Conservation (phyloP, 1,284 basidiomycete species). For the Ceratobasidium sp. region DNA sequence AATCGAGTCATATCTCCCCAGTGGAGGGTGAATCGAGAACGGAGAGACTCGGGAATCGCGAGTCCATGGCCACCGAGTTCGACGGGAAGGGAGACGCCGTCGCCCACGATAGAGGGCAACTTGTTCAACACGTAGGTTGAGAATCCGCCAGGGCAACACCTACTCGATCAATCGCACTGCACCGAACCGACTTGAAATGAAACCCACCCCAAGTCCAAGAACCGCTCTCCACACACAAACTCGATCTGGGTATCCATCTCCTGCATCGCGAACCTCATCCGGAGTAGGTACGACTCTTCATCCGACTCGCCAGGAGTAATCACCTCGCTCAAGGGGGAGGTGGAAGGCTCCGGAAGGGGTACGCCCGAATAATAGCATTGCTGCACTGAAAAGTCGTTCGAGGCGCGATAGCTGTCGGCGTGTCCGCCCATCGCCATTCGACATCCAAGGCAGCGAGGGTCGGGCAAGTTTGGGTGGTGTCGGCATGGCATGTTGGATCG, state of each 20-base stretch:
- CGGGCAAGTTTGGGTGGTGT: background rate
- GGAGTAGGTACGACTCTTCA: slow-evolving; percentile 29
- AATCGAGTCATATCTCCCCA: slow-evolving; percentile 35
- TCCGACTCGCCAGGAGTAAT: slow-evolving; percentile 20
- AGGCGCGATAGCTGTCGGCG: slow-evolving; percentile 16
- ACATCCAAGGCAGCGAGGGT: slow-evolving; percentile 18
- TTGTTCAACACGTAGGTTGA: slow-evolving; percentile 33
- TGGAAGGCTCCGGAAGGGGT: background rate
- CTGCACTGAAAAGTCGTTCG: background rate
- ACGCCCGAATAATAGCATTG: background rate
- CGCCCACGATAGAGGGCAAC: background rate
- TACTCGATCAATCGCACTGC: background rate
- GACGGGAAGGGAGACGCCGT: slow-evolving; percentile 32
- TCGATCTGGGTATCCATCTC: slow-evolving; percentile 22
- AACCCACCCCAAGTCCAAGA: slow-evolving; percentile 37
- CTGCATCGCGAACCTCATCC: slow-evolving; percentile 28
- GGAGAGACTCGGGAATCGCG: slow-evolving; percentile 1
- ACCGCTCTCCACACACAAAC: slow-evolving; percentile 15
- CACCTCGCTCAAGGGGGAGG: background rate
- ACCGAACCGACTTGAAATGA: background rate
- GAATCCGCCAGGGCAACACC: slow-evolving; percentile 37
- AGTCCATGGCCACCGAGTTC: slow-evolving; percentile 32
- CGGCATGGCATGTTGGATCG: background rate
- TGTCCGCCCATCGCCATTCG: slow-evolving; percentile 29
- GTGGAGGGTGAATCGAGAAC: slow-evolving; percentile 21